phyloP scores from a whole-genome alignment of 1,139 yeast species.

The Blastobotrys malaysiensis region DNA sequence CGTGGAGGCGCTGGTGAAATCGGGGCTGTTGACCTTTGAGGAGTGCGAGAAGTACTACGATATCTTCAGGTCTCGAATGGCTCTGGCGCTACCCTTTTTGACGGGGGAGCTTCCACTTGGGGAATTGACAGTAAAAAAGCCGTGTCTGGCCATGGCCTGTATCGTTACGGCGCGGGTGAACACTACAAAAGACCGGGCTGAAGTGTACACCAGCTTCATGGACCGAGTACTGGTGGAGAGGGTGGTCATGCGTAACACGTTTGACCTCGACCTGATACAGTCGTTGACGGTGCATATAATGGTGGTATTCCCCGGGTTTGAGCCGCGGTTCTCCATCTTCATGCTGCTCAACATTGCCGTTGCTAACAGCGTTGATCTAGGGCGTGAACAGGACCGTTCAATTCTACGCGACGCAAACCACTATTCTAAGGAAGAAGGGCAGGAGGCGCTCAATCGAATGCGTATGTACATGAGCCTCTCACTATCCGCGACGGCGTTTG shows the following conservation, averaged over 20 bases:
- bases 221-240: constrained; percentile 7
- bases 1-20: background rate
- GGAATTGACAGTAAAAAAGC: background rate
- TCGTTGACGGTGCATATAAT: background rate
- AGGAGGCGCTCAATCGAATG: background rate
- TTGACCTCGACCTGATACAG: constrained; percentile 3
- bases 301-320: constrained; percentile 1
- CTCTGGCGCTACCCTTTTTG: background rate
- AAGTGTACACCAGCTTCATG: background rate
- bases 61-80: background rate
- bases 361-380: constrained; percentile 2
- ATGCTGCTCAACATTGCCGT: background rate
- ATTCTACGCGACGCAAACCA: background rate
- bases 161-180: constrained; percentile 3
- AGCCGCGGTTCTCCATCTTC: constrained; percentile 5
- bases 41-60: background rate
- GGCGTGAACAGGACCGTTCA: constrained; percentile 1
- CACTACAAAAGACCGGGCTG: background rate
- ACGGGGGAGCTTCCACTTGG: background rate
- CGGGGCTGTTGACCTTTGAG: background rate
- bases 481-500: background rate
- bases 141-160: constrained; percentile 5
- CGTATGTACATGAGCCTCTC: background rate
- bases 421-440: background rate
- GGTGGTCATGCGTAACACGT: constrained; percentile 2